Conservation (phyloP, 495 filamentous ascomycete genomes). For the Neurospora pannonica region DNA sequence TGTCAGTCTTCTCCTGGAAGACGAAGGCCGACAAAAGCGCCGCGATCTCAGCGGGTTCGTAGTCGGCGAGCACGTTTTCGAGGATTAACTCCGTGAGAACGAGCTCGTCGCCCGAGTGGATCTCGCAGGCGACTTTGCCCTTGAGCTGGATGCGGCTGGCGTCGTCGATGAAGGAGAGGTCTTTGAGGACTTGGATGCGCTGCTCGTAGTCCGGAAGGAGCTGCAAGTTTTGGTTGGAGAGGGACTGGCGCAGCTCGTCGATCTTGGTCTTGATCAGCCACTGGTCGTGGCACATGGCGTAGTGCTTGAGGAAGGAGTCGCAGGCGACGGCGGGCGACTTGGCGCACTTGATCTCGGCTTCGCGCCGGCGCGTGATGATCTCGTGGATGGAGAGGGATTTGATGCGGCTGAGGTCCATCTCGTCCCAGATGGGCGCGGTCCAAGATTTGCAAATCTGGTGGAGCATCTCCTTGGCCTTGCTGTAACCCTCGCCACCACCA, state of each 20-base stretch:
- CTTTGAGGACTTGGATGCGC: constrained; percentile 80
- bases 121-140: constrained; percentile 96
- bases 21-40: constrained; percentile 92
- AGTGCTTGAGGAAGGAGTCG: constrained; percentile 75
- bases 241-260: constrained; percentile 66
- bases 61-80: constrained; percentile 91
- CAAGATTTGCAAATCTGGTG: constrained; percentile 56
- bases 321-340: constrained; percentile 51
- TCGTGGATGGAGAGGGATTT: constrained; percentile 70
- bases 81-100: constrained; percentile 92
- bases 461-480: constrained; percentile 50
- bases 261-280: constrained; percentile 93
- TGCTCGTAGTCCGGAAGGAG: constrained; percentile 97
- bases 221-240: constrained; percentile 94
- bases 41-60: constrained; percentile 95
- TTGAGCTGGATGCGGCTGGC: constrained; percentile 81
- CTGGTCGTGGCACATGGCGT: constrained; percentile 88
- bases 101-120: constrained; percentile 96
- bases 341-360: constrained; percentile 48
- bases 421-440: constrained; percentile 67
- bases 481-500: constrained; percentile 30
- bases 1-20: constrained; percentile 96
- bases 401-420: constrained; percentile 71
- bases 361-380: constrained; percentile 55
- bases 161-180: constrained; percentile 82